Conservation (phyloP, 1,139 yeast species). For the Nadsonia starkeyi-henricii region DNA sequence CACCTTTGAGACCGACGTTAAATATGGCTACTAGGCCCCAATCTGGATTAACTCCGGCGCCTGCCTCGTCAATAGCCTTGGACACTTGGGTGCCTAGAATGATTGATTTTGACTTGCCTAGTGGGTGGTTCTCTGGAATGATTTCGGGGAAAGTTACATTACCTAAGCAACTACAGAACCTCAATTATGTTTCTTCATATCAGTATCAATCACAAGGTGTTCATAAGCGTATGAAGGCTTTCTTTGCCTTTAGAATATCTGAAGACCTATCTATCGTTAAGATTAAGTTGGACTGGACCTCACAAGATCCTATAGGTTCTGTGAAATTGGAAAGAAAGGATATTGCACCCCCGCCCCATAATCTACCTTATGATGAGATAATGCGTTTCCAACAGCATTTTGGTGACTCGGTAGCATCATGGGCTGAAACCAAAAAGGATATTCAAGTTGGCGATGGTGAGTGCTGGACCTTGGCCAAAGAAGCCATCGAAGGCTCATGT, state of each 20-base stretch:
- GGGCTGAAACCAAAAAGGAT: constrained; percentile 46
- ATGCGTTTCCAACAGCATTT: constrained; percentile 19
- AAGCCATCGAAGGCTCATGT: constrained; percentile 46
- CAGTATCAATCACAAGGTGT: constrained; percentile 1
- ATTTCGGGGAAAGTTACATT: constrained; percentile 17
- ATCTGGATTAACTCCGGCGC: constrained; percentile 4
- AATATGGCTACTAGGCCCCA: constrained; percentile 12
- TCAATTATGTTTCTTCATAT: constrained; percentile 10
- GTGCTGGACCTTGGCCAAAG: constrained; percentile 66
- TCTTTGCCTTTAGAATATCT: constrained; percentile 27
- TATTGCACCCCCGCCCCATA: constrained; percentile 38
- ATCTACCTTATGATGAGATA: constrained; percentile 28
- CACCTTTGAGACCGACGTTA: constrained; percentile 5
- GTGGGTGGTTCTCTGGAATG: constrained; percentile 17
- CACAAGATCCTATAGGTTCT: constrained; percentile 17
- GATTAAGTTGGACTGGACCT: constrained; percentile 35
- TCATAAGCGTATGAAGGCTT: not conserved
- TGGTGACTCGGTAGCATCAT: constrained; percentile 38
- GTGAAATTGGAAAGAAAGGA: constrained; percentile 27
- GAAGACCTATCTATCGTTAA: constrained; percentile 38
- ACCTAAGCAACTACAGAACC: constrained; percentile 11
- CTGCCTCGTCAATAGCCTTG: constrained; percentile 5
- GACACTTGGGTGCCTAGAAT: constrained; percentile 7
- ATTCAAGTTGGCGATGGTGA: constrained; percentile 55
- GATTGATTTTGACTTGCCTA: constrained; percentile 16